A percentile compares a stretch with the other conserved stretches of the same genome.
phyloP scores from a whole-genome alignment of 1,284 basidiomycete species.

The Trichosporon sp. region DNA sequence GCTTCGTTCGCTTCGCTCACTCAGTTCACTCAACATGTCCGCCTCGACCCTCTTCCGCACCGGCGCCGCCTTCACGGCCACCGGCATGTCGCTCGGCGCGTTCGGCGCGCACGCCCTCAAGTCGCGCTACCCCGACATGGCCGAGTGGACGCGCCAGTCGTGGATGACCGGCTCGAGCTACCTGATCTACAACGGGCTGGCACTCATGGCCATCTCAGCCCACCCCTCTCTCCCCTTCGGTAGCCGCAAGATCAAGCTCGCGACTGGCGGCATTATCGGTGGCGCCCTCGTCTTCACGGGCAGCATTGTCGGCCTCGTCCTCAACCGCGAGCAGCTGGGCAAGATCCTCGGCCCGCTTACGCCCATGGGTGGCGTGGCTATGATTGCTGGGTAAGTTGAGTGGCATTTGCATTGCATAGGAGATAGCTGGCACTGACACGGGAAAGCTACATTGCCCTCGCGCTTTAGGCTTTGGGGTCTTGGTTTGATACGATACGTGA shows the following conservation, averaged over 20 bases:
- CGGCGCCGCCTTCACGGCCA: slow-evolving; percentile 40
- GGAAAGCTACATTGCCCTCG: slow-evolving; percentile 21
- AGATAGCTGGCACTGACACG: not conserved
- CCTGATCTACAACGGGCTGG: slow-evolving; percentile 67
- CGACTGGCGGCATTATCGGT: slow-evolving; percentile 62
- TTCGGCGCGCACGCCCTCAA: slow-evolving; percentile 47
- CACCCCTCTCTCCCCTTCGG: slow-evolving; percentile 59
- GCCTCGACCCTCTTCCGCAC: slow-evolving; percentile 24
- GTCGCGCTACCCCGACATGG: slow-evolving; percentile 35
- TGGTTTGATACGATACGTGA: not conserved
- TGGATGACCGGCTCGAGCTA: slow-evolving; percentile 44
- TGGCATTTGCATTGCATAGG: not conserved
- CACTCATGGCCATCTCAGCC: slow-evolving; percentile 62
- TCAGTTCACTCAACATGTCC: slow-evolving; percentile 7
- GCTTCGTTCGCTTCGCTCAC: no score
- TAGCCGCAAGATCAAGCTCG: slow-evolving; percentile 54
- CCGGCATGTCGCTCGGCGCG: slow-evolving; percentile 44
- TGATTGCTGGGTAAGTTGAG: slow-evolving; percentile 72
- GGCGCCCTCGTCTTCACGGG: slow-evolving; percentile 66
- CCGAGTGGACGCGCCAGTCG: slow-evolving; percentile 31
- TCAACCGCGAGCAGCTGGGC: slow-evolving; percentile 56
- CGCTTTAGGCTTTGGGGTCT: no score
- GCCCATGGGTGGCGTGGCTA: slow-evolving; percentile 63
- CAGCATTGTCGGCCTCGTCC: slow-evolving; percentile 61
- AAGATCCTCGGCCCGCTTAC: slow-evolving; percentile 67